Base-by-base conservation (phyloP, 208 protist genomes). In the Leishmania martiniquensis region DNA sequence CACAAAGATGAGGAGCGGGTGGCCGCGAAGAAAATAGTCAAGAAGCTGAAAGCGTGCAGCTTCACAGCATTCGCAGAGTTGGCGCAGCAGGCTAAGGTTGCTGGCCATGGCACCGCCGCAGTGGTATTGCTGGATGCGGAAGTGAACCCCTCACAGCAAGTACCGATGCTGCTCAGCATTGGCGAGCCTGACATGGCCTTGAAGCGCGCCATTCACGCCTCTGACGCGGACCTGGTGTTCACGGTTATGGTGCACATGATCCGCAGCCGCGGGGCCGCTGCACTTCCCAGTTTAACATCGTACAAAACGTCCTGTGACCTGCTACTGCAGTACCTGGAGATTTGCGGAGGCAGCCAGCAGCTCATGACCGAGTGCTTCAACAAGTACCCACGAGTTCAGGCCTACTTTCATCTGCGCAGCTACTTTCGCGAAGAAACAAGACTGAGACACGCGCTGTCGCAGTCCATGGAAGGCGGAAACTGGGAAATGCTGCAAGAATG, bases 141-240 rank as follows among this genome's bases (percentile, higher is more conserved):
- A 76, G 76, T 72, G 29, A 86, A 87, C 67, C 84, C 85, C 12
- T 77, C 77, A 54, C 82, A 83, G 17, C 83, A 89, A 55, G 85
- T 96, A 54, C 73, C 87, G 39, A 91, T 82, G 83, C 85, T 94
- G 75, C 81, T 96, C 32, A 86, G 85, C 59, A 94, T 96, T 57
- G 88, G 85, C 49, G 87, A 96, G 81, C 80, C 89, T 17, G 89
- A 95, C 49, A 49, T 87, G 42, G 90, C 89, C 1, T 78, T 96
- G 76, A 81, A 77, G 57, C 76, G 84, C 54, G 90, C 90, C 59
- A 71, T 93, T 42, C 74, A 66, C 34, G 77, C 80, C 22, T 75
- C 78, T 34, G 82, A 94, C 57, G 72, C 86, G 4, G 92, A 95
- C 73, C 82, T 94, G 15, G 69, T 94, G 10, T 96, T 96, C 83